A percentile compares a stretch with the other conserved stretches of the same genome.
These are phyloP conservation scores for Xerocomellus intermedius DNA, from an alignment of 768 basidiomycete species.

Conservation along the genomic window DNA sequence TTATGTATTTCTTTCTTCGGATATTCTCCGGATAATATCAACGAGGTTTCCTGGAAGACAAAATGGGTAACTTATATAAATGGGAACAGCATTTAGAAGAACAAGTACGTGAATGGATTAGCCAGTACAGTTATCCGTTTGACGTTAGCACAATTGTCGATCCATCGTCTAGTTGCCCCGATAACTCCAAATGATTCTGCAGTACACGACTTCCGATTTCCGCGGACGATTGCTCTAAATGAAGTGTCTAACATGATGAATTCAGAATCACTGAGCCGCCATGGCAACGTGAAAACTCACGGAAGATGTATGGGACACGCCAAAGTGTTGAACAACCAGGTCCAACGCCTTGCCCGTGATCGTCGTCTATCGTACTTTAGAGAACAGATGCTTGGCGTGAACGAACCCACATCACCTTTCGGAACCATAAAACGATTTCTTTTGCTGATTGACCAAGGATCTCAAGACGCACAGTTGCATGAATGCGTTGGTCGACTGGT, in stretches of 20 bases:
- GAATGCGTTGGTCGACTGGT: conserved; percentile 55
- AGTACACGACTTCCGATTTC: conserved; percentile 34
- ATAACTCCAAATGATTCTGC: conserved; percentile 48
- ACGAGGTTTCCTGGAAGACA: not conserved
- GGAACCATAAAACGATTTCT: conserved; percentile 64
- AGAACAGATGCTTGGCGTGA: not conserved
- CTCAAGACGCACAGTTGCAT: conserved; percentile 46
- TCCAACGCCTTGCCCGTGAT: conserved; percentile 65
- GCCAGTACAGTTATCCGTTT: not conserved
- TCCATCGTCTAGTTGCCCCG: conserved; percentile 55
- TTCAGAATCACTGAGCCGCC: not conserved
- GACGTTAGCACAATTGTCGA: conserved; percentile 26
- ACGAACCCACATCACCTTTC: conserved; percentile 49
- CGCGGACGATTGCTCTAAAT: conserved; percentile 33
- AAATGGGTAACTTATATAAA: not conserved
- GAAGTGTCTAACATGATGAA: conserved; percentile 42
- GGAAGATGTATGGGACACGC: conserved; percentile 3
- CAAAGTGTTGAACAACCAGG: conserved; percentile 36
- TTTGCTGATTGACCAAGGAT: conserved; percentile 25
- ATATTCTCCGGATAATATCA: conserved; percentile 19
- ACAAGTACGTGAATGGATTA: not conserved
- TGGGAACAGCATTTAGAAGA: not conserved
- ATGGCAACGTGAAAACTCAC: conserved; percentile 10
- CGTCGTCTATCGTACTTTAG: conserved; percentile 41
- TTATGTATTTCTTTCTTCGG: conserved; percentile 17